Percentiles rank a stretch among this genome's conserved stretches.
These are phyloP conservation scores for Cetraspora pellucida DNA, from an alignment of 192 early-diverging fungal species.

Conservation along the genomic window DNA sequence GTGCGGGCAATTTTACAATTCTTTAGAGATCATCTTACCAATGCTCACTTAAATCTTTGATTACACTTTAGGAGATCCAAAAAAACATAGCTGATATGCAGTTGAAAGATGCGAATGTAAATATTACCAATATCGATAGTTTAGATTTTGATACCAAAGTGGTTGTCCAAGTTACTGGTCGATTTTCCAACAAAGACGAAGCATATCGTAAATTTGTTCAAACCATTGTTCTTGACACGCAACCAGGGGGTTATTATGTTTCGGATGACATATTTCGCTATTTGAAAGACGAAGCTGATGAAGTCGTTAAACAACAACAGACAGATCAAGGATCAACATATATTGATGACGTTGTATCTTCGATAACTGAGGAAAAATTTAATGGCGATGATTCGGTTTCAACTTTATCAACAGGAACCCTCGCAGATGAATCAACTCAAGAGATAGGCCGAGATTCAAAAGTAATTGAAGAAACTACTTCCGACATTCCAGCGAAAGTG, in stretches of 20 bases:
- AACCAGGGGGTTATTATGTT: conserved; percentile 90
- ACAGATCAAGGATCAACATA: conserved; percentile 5
- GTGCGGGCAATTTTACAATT: neutral
- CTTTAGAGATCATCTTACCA: neutral
- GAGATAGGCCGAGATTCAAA: conserved; percentile 17
- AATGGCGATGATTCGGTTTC: neutral
- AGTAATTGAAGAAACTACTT: neutral
- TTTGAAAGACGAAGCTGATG: conserved; percentile 85
- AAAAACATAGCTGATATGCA: conserved; percentile 71
- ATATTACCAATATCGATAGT: conserved; percentile 86
- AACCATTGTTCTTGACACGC: conserved; percentile 89
- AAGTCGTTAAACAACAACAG: conserved; percentile 23
- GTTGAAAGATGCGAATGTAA: conserved; percentile 85
- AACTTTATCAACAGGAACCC: conserved; percentile 15
- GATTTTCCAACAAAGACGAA: conserved; percentile 84
- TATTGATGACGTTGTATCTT: conserved; percentile 44
- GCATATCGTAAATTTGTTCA: conserved; percentile 86
- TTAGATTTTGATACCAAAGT: conserved; percentile 75
- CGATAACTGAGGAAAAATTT: conserved; percentile 26
- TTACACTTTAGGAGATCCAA: conserved; percentile 74
- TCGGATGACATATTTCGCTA: conserved; percentile 94
- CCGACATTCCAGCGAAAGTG: conserved; percentile 38
- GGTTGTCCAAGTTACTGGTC: conserved; percentile 88
- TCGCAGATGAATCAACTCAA: conserved; percentile 25
- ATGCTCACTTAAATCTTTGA: neutral